phyloP scores from a whole-genome alignment of 2,329 filamentous ascomycete species.

The Claviceps sp. region DNA sequence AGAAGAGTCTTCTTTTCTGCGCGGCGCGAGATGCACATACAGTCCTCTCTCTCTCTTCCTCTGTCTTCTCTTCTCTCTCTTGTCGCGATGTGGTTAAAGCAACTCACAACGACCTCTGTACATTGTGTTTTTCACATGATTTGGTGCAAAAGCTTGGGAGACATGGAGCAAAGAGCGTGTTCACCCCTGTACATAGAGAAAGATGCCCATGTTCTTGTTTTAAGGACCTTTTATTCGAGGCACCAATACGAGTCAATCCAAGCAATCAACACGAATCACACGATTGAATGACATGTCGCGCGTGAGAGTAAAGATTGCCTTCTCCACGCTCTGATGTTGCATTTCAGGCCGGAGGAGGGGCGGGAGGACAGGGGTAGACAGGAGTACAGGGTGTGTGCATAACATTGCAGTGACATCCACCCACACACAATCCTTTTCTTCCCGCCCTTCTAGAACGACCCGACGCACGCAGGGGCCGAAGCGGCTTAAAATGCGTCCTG shows the following conservation, averaged over 20 bases:
- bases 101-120: conserved; percentile 16
- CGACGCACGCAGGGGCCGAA: too few relatives aligned
- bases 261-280: not conserved
- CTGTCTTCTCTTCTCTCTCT: not conserved
- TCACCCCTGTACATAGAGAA: not conserved
- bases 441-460: not conserved
- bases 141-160: conserved; percentile 1
- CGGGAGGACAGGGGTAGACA: too few relatives aligned
- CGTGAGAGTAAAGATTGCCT: too few relatives aligned
- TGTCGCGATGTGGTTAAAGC: conserved; percentile 7
- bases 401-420: too few relatives aligned
- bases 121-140: conserved; percentile 14
- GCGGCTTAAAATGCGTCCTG: too few relatives aligned
- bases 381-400: too few relatives aligned
- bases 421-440: not conserved
- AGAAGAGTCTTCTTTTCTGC: not conserved
- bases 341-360: too few relatives aligned
- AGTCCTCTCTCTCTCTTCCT: not conserved
- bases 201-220: not conserved
- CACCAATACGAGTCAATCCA: not conserved
- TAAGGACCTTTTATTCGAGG: not conserved
- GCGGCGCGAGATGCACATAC: not conserved
- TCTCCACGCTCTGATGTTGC: too few relatives aligned
- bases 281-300: too few relatives aligned
- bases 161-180: not conserved